phyloP scores from a whole-genome alignment of 768 basidiomycete genomes.

The Naganishia antarctica region DNA sequence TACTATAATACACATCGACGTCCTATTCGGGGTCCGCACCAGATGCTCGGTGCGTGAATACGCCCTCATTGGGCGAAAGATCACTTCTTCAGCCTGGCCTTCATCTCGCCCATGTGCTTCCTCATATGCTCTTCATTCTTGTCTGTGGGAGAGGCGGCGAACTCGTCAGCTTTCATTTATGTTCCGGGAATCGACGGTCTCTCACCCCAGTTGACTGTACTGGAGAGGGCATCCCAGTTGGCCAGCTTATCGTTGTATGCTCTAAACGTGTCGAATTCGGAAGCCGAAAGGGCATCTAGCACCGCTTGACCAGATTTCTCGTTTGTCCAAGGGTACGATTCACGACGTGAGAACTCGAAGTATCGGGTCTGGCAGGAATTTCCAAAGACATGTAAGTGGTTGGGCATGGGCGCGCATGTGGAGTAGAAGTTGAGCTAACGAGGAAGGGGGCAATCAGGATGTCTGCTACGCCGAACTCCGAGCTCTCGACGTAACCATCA shows the following conservation, averaged over 20 bases:
- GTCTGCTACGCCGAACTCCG: conserved; percentile 60
- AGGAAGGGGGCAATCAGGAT: conserved; percentile 61
- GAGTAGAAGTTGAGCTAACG: conserved; percentile 49
- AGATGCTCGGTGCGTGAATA: too few species aligned
- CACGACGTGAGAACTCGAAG: conserved; percentile 42
- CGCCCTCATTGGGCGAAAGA: too few species aligned
- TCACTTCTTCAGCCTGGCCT: conserved; percentile 6
- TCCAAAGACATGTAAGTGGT: too few species aligned
- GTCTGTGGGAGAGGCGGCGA: neutral
- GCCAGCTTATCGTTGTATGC: conserved; percentile 56
- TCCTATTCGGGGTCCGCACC: too few species aligned
- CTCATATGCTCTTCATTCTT: conserved; percentile 4
- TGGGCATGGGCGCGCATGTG: neutral
- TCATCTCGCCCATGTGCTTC: conserved; percentile 12
- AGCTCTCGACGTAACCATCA: conserved; percentile 51
- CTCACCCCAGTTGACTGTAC: conserved; percentile 52
- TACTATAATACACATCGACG: too few species aligned
- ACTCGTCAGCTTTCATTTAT: too few species aligned
- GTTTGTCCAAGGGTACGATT: conserved; percentile 54
- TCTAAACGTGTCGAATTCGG: conserved; percentile 56
- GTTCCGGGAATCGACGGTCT: neutral
- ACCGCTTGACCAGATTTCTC: conserved; percentile 55
- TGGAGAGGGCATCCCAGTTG: conserved; percentile 57
- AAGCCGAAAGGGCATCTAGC: conserved; percentile 52
- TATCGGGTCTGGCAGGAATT: conserved; percentile 22